A percentile compares a stretch with the other conserved stretches of the same genome.
These are phyloP conservation scores for Botrytis squamosa DNA, from an alignment of 2,329 filamentous ascomycete genomes.

Conservation along the genomic window DNA sequence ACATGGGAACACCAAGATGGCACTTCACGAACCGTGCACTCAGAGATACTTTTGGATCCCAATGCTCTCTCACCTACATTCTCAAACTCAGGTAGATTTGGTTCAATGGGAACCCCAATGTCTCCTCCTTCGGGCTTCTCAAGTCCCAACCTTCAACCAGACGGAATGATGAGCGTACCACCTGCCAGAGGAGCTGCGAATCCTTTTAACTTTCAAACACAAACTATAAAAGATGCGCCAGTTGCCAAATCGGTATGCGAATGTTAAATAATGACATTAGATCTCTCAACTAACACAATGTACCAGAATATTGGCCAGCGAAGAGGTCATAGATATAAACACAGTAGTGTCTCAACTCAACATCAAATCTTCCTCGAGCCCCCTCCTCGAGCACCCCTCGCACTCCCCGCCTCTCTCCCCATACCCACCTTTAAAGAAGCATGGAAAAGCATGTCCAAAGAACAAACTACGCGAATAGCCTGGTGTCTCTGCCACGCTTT, in stretches of 20 bases:
- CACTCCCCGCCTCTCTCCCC: constrained; percentile 86
- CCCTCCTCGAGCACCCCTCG: constrained; percentile 77
- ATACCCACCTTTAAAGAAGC: constrained; percentile 88
- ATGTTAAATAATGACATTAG: neutral
- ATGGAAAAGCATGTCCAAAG: constrained; percentile 82
- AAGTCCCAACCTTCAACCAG: constrained; percentile 27
- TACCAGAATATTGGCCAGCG: constrained; percentile 81
- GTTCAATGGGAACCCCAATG: constrained; percentile 40
- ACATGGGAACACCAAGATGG: constrained; percentile 21
- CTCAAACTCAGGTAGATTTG: constrained; percentile 33
- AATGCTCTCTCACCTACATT: constrained; percentile 48
- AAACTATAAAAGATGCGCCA: constrained; percentile 70
- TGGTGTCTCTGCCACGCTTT: constrained; percentile 90
- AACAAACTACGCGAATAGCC: constrained; percentile 77
- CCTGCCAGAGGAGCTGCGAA: constrained; percentile 46
- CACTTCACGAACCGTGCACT: constrained; percentile 30
- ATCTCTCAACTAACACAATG: constrained; percentile 12
- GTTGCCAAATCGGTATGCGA: constrained; percentile 68
- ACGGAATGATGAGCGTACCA: constrained; percentile 38
- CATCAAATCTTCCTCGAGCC: constrained; percentile 97
- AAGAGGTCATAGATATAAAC: constrained; percentile 95
- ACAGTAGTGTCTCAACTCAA: constrained; percentile 82
- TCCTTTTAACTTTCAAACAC: constrained; percentile 94
- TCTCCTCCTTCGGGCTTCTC: constrained; percentile 30
- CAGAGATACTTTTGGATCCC: constrained; percentile 43